A percentile compares a stretch with the other conserved stretches of the same genome.
Conservation (phyloP, 768 basidiomycete genomes). For the Fistulinella prunicolor region DNA sequence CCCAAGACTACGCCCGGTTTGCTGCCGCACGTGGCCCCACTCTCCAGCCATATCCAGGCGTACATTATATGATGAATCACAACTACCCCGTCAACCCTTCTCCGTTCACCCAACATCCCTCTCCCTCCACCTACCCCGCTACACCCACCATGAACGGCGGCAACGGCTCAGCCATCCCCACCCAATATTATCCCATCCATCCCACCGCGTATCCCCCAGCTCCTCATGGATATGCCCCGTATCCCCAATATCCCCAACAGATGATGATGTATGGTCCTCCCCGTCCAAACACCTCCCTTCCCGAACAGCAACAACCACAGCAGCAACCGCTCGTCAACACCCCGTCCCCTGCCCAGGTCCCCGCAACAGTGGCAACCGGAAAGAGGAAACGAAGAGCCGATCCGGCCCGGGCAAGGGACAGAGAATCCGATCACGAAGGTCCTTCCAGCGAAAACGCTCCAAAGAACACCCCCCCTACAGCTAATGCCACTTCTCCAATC, state of each 20-base stretch:
- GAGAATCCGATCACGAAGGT: conserved; percentile 60
- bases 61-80: conserved; percentile 67
- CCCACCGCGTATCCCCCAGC: conserved; percentile 46
- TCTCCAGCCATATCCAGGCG: conserved; percentile 55
- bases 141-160: conserved; percentile 37
- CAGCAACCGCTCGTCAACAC: conserved; percentile 32
- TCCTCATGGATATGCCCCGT: conserved; percentile 49
- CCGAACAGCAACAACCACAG: conserved; percentile 31
- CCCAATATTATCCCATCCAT: conserved; percentile 57
- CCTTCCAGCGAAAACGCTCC: conserved; percentile 46
- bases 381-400: conserved; percentile 67
- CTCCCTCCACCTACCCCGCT: conserved; percentile 35
- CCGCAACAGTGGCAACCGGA: conserved; percentile 32
- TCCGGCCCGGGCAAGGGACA: conserved; percentile 41
- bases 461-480: conserved; percentile 31
- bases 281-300: conserved; percentile 35
- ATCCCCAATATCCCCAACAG: conserved; percentile 53
- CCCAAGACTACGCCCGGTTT: conserved; percentile 29
- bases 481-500: conserved; percentile 31
- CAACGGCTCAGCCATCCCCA: conserved; percentile 38
- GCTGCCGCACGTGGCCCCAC: conserved; percentile 39
- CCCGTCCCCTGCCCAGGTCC: conserved; percentile 31
- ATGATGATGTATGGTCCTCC: conserved; percentile 67
- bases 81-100: conserved; percentile 62
- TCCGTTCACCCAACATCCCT: conserved; percentile 42